Evolutionary conservation across 208 protist species (phyloP).

Genomic region (Trypanosoma lewisi): DNA sequence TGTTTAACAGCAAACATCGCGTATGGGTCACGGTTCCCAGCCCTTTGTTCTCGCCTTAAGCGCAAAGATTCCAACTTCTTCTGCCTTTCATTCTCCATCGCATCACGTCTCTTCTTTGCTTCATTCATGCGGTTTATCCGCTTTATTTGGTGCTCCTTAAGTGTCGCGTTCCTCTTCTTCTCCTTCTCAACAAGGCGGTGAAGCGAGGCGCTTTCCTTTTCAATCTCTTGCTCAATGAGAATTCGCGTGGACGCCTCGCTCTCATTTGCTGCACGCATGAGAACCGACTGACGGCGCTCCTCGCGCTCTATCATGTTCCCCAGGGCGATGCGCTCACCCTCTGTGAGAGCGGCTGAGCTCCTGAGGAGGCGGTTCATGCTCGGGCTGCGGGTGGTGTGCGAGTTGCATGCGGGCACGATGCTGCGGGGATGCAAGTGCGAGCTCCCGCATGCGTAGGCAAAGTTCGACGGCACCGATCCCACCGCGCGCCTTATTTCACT

Average conservation of each 20-base stretch:
- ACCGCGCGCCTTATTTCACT: slow-evolving; percentile 24
- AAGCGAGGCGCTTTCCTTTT: slow-evolving; percentile 39
- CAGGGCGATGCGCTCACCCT: slow-evolving; percentile 42
- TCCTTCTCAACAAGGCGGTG: slow-evolving; percentile 18
- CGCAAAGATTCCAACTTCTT: slow-evolving; percentile 18
- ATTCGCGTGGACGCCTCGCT: slow-evolving; percentile 24
- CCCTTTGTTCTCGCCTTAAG: slow-evolving; percentile 10
- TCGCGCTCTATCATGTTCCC: slow-evolving; percentile 66
- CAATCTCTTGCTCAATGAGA: slow-evolving; percentile 38
- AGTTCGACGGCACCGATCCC: too few species aligned
- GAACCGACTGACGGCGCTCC: slow-evolving; percentile 36
- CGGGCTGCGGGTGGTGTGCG: slow-evolving; percentile 33
- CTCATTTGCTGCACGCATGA: slow-evolving; percentile 35
- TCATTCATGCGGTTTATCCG: slow-evolving; percentile 23
- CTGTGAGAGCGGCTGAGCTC: slow-evolving; percentile 28
- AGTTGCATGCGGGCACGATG: slow-evolving; percentile 40
- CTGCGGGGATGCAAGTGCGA: slow-evolving; percentile 34
- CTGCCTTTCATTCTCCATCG: slow-evolving; percentile 24
- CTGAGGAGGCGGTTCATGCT: slow-evolving; percentile 4
- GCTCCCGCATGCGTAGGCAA: too few species aligned
- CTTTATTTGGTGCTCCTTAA: slow-evolving; percentile 31
- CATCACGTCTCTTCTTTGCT: slow-evolving; percentile 22
- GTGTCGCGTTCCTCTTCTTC: slow-evolving; percentile 10
- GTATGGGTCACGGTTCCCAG: slow-evolving; percentile 39
- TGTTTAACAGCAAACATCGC: too few species aligned